A percentile compares a stretch with the other conserved stretches of the same genome.
phyloP scores from a whole-genome alignment of 2,329 filamentous ascomycete genomes.

The Mariannaea elegans region DNA sequence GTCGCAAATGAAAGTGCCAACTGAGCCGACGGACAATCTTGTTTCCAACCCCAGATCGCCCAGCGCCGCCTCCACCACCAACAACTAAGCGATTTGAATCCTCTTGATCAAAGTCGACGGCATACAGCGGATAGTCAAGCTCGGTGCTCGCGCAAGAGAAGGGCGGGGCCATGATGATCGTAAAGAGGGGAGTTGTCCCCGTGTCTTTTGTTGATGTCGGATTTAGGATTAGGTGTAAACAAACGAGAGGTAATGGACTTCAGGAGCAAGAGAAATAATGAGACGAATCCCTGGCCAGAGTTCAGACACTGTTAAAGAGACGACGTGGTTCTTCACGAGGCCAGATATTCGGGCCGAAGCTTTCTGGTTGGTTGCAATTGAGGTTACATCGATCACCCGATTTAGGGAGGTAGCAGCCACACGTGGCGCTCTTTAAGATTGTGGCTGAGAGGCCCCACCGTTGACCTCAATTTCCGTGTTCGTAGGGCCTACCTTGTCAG shows the following conservation, averaged over 20 bases:
- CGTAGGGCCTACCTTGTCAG: neutral
- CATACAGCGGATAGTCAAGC: slow-evolving; percentile 85
- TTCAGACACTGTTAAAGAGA: neutral
- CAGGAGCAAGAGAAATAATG: neutral
- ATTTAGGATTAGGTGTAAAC: neutral
- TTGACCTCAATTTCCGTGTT: slow-evolving; percentile 3
- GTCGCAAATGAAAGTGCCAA: neutral
- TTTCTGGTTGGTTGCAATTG: slow-evolving; percentile 31
- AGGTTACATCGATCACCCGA: slow-evolving; percentile 13
- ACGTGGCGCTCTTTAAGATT: slow-evolving; percentile 1
- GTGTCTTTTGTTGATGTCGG: neutral
- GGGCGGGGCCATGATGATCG: slow-evolving; percentile 44
- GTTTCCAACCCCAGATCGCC: slow-evolving; percentile 83
- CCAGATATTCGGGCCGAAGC: slow-evolving; percentile 38
- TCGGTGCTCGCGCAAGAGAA: slow-evolving; percentile 68
- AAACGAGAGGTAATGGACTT: neutral
- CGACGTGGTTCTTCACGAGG: slow-evolving; percentile 25
- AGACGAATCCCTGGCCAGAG: neutral
- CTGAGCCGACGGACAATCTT: slow-evolving; percentile 71
- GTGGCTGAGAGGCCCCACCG: slow-evolving; percentile 25
- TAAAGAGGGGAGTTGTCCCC: slow-evolving; percentile 27
- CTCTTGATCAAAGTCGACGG: slow-evolving; percentile 86
- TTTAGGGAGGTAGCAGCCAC: slow-evolving; percentile 21
- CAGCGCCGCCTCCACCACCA: slow-evolving; percentile 86
- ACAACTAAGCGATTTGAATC: slow-evolving; percentile 81